A percentile compares a stretch with the other conserved stretches of the same genome.
Conservation (phyloP, 2,329 filamentous ascomycete genomes). For the Curvularia spicifera region DNA sequence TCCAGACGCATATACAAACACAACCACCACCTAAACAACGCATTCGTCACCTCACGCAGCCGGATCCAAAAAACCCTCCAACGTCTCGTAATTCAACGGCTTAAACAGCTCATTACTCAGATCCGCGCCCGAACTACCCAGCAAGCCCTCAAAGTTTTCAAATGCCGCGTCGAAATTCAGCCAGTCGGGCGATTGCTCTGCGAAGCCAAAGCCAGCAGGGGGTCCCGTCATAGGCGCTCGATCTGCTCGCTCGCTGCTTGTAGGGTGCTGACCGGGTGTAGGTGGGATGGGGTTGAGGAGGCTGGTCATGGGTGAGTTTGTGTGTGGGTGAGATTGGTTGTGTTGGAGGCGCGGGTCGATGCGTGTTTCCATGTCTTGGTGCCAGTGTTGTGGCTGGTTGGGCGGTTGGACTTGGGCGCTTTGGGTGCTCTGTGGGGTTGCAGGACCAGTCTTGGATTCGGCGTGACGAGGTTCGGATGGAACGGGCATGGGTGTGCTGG, state of each 20-base stretch:
- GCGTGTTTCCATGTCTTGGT: slow-evolving; percentile 33
- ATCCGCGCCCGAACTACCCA: slow-evolving; percentile 49
- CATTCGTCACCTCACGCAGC: slow-evolving; percentile 13
- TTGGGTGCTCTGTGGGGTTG: slow-evolving; percentile 27
- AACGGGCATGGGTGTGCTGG: slow-evolving; percentile 40
- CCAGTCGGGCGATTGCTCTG: slow-evolving; percentile 48
- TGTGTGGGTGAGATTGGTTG: slow-evolving; percentile 9
- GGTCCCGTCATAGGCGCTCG: slow-evolving; percentile 30
- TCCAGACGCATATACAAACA: background rate
- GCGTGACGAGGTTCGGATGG: slow-evolving; percentile 27
- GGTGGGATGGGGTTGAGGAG: slow-evolving; percentile 39
- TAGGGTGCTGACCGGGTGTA: slow-evolving; percentile 47
- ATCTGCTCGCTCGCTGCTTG: slow-evolving; percentile 46
- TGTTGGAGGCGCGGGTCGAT: slow-evolving; percentile 46
- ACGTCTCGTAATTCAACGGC: slow-evolving; percentile 45
- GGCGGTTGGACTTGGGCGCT: slow-evolving; percentile 18
- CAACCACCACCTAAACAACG: no score
- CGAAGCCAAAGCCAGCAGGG: slow-evolving; percentile 37
- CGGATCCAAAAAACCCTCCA: slow-evolving; percentile 44
- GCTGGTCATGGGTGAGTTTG: slow-evolving; percentile 38
- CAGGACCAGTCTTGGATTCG: slow-evolving; percentile 30
- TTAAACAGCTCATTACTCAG: slow-evolving; percentile 49
- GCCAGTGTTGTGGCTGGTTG: slow-evolving; percentile 29
- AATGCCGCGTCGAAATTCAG: slow-evolving; percentile 50
- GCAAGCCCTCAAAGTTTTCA: slow-evolving; percentile 49